These are phyloP conservation scores for Haplosporangium gracile DNA, from an alignment of 192 early-diverging fungal species.

Conservation along the genomic window DNA sequence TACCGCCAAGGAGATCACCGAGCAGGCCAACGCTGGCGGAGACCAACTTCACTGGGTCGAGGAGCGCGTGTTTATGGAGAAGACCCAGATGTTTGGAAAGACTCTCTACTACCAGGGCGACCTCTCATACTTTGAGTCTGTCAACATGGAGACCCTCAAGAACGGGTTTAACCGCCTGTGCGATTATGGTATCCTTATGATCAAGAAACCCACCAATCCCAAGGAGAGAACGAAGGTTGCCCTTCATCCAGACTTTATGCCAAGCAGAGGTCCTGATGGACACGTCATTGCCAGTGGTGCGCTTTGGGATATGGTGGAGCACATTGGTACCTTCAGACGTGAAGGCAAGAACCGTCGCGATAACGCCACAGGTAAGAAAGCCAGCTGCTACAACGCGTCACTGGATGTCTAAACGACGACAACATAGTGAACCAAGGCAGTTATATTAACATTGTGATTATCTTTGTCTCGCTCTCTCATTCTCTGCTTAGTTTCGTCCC, in stretches of 20 bases:
- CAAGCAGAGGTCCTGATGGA: conserved; percentile 59
- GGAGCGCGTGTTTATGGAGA: conserved; percentile 75
- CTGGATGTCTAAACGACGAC: neutral
- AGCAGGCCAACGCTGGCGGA: conserved; percentile 28
- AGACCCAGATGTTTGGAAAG: conserved; percentile 82
- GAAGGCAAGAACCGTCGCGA: conserved; percentile 91
- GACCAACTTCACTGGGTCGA: conserved; percentile 75
- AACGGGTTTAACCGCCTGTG: conserved; percentile 80
- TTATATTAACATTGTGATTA: neutral
- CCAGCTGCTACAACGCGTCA: neutral
- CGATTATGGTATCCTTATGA: conserved; percentile 76
- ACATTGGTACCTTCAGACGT: conserved; percentile 81
- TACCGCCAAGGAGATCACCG: neutral
- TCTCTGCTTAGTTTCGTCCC: conserved; percentile 60
- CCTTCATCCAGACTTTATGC: conserved; percentile 61
- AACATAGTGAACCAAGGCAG: neutral
- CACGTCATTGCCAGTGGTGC: conserved; percentile 67
- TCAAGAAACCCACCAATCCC: conserved; percentile 58
- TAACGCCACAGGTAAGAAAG: conserved; percentile 74
- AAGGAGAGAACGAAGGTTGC: conserved; percentile 63
- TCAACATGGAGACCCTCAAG: conserved; percentile 88
- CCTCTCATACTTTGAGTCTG: conserved; percentile 81
- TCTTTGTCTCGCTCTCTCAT: neutral
- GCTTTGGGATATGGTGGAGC: conserved; percentile 86
- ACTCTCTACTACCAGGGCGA: conserved; percentile 88